Base-by-base conservation (phyloP, 495 filamentous ascomycete genomes). In the Hyaloscypha hepaticicola region DNA sequence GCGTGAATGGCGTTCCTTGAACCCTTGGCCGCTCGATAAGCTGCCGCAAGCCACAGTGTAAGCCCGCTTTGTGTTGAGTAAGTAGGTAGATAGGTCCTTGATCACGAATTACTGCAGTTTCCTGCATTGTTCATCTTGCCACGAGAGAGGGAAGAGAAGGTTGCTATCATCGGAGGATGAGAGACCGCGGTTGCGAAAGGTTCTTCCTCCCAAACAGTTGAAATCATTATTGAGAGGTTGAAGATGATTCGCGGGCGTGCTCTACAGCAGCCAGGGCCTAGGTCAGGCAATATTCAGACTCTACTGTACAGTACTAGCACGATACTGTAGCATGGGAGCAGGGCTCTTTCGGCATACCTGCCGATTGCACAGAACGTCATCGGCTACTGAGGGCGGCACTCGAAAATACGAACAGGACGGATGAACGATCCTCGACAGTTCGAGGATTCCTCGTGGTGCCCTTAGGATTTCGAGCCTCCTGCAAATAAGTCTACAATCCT, bases 11-110 rank as follows among this genome's bases (percentile, higher is more conserved):
- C 58, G 58, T 26, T 26, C 26, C 50, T 33, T 24, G 29, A 19
- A 28, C 22, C 64, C 51, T 59, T 64, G 55, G 60, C 33, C 49
- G 55, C 29, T 64, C 61, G 61, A 68, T 68, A 64, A 68, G 66
- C 41, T 60, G 55, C 61, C 57, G 55, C 61, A 60, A 50, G 66
- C 66, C 55, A 67, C 60, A 19, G 24, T 3, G 31, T 12, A 33
- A 33, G 31, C 31, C n/a, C n/a, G n/a, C 21, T 53, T 6, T 11
- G 21, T 26, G 16, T 12, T 11, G 28, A 19, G 16, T 60, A 19
- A 24, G 5, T 28, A 1, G 12, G 16, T 60, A 19, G 9, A 3
- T 28, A 1, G 12, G 22, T 55, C 60, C 31, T 33, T 45, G 38
- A 41, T 41, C 38, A 41, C 38, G 7, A 41, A 41, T 45, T 11